phyloP scores from a whole-genome alignment of 2,329 filamentous ascomycete species.

The Karstenula rhodostoma region DNA sequence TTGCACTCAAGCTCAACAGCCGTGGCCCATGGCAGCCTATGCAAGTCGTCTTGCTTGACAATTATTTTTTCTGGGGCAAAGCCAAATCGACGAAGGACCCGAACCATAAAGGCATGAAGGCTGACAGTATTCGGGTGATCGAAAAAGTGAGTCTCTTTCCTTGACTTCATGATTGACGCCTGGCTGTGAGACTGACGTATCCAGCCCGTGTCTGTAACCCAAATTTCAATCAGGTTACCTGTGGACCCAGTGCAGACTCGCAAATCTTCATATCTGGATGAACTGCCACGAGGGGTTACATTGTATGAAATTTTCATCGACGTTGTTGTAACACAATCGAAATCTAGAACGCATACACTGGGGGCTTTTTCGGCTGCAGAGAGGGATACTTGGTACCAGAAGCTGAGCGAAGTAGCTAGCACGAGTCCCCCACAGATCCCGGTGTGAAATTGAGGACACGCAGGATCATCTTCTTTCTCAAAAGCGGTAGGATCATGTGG shows the following conservation, averaged over 20 bases:
- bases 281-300: slow-evolving; percentile 3
- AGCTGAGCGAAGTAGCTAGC: background rate
- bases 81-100: slow-evolving; percentile 29
- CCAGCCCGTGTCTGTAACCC: slow-evolving; percentile 4
- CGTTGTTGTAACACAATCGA: background rate
- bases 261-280: slow-evolving; percentile 10
- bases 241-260: background rate
- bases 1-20: slow-evolving; percentile 41
- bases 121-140: slow-evolving; percentile 20
- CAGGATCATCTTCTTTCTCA: background rate
- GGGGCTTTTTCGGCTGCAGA: background rate
- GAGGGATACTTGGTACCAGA: slow-evolving; percentile 7
- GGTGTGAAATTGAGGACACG: background rate
- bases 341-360: background rate
- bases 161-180: no score
- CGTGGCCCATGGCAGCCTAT: slow-evolving; percentile 41
- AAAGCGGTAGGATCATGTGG: background rate
- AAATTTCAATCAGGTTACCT: slow-evolving; percentile 2
- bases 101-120: slow-evolving; percentile 6
- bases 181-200: background rate
- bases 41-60: slow-evolving; percentile 40
- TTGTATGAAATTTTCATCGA: slow-evolving; percentile 10
- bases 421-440: background rate
- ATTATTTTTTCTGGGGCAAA: slow-evolving; percentile 42
- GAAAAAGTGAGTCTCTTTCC: slow-evolving; percentile 3